phyloP scores from a whole-genome alignment of 163 green algal genomes.

The Chlamydomonas reinhardtii region DNA sequence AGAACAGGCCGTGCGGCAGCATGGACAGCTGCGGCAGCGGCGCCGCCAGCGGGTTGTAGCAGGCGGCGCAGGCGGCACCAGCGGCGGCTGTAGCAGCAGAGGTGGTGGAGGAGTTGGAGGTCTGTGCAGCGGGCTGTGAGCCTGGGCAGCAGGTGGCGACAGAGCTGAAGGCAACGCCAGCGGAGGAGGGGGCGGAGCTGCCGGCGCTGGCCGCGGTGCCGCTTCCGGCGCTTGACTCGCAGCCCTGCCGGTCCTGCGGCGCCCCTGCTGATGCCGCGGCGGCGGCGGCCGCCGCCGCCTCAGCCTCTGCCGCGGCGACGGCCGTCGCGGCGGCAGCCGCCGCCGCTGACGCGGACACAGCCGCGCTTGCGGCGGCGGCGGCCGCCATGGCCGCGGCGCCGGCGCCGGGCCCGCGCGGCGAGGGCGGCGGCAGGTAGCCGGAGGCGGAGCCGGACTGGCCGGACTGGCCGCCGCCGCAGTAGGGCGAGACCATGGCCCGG shows the following conservation, averaged over 20 bases:
- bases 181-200: too few relatives aligned
- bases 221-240: too few relatives aligned
- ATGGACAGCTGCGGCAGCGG: constrained; percentile 46
- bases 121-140: too few relatives aligned
- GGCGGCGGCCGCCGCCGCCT: too few relatives aligned
- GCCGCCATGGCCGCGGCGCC: constrained; percentile 22
- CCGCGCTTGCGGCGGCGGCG: constrained; percentile 15
- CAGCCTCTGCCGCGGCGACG: not conserved
- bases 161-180: too few relatives aligned
- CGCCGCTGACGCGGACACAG: constrained; percentile 23
- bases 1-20: constrained; percentile 39
- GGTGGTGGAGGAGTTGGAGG: not conserved
- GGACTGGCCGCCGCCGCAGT: not conserved
- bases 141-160: too few relatives aligned
- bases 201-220: too few relatives aligned
- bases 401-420: not conserved
- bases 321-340: constrained; percentile 1
- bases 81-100: not conserved
- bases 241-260: too few relatives aligned
- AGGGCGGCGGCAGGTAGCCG: not conserved
- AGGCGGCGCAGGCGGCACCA: not conserved
- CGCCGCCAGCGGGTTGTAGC: constrained; percentile 44
- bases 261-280: not conserved
- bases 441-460: too few relatives aligned
- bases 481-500: constrained; percentile 46